Evolutionary conservation across 106 monocot genomes (phyloP).

Genomic region (Phalaenopsis aphrodite): DNA sequence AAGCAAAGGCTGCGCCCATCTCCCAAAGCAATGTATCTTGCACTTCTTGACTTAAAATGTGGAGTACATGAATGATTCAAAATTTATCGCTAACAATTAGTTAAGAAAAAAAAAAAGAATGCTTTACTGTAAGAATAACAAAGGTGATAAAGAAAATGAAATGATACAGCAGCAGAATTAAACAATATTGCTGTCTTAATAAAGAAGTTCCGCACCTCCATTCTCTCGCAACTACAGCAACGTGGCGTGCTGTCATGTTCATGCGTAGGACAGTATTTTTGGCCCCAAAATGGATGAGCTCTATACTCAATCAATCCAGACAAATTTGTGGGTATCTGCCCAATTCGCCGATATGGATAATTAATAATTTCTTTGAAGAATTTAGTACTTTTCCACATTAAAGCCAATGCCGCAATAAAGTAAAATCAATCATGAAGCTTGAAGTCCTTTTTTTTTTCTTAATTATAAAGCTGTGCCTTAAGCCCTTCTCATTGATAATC

Average conservation of each 20-base stretch:
- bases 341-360: constrained; percentile 1
- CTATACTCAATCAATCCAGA: constrained; percentile 86
- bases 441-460: not conserved
- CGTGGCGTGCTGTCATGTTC: constrained; percentile 83
- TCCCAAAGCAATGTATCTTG: constrained; percentile 72
- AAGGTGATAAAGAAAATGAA: not conserved
- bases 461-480: not conserved
- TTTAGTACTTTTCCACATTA: not conserved
- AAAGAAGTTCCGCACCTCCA: constrained; percentile 53
- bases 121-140: not conserved
- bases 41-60: constrained; percentile 52
- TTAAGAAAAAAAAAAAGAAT: not conserved
- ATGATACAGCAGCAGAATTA: not conserved
- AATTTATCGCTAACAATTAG: not conserved
- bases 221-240: constrained; percentile 90
- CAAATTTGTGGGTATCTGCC: constrained; percentile 89
- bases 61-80: not conserved
- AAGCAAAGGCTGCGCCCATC: constrained; percentile 85
- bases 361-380: not conserved
- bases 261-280: constrained; percentile 95
- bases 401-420: not conserved
- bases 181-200: not conserved
- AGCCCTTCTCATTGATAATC: not conserved
- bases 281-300: constrained; percentile 94
- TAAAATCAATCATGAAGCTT: not conserved